Evolutionary conservation across 1,284 basidiomycete genomes (phyloP).

Genomic region (Filobasidium uniguttulatum): DNA sequence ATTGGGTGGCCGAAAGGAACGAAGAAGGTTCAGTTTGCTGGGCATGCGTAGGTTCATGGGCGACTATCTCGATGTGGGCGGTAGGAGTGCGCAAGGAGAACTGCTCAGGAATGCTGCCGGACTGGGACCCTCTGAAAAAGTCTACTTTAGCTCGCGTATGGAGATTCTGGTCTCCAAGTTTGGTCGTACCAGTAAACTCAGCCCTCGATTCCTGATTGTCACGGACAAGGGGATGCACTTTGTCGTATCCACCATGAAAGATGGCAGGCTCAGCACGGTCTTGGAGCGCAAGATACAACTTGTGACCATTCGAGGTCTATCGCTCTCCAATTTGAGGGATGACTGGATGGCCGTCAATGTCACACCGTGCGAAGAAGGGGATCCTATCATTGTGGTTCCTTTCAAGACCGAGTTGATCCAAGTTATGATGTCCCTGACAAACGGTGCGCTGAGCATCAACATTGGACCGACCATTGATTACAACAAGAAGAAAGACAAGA

Average conservation of each 20-base stretch:
- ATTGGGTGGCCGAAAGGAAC: conserved; percentile 81
- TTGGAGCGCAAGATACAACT: conserved; percentile 84
- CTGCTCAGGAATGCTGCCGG: conserved; percentile 62
- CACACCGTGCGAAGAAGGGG: conserved; percentile 71
- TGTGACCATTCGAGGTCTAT: conserved; percentile 69
- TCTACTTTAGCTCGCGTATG: conserved; percentile 71
- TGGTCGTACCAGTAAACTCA: conserved; percentile 77
- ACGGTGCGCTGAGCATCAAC: conserved; percentile 58
- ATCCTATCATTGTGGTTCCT: conserved; percentile 76
- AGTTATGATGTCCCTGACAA: conserved; percentile 66
- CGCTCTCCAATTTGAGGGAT: conserved; percentile 77
- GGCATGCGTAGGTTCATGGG: conserved; percentile 92
- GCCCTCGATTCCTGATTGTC: conserved; percentile 79
- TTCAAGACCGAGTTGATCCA: conserved; percentile 95
- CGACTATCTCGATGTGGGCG: conserved; percentile 87
- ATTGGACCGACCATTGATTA: conserved; percentile 69
- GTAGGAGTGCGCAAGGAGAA: conserved; percentile 63
- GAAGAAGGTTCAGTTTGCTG: conserved; percentile 80
- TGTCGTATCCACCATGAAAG: conserved; percentile 54
- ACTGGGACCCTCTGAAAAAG: conserved; percentile 58
- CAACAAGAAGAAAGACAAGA: conserved; percentile 95
- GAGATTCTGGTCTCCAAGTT: conserved; percentile 79
- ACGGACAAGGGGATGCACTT: conserved; percentile 84
- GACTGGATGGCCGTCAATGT: conserved; percentile 83
- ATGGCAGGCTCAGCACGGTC: conserved; percentile 49